Evolutionary conservation across 495 filamentous ascomycete genomes (phyloP).

Genomic region (Daldinia caldariorum): DNA sequence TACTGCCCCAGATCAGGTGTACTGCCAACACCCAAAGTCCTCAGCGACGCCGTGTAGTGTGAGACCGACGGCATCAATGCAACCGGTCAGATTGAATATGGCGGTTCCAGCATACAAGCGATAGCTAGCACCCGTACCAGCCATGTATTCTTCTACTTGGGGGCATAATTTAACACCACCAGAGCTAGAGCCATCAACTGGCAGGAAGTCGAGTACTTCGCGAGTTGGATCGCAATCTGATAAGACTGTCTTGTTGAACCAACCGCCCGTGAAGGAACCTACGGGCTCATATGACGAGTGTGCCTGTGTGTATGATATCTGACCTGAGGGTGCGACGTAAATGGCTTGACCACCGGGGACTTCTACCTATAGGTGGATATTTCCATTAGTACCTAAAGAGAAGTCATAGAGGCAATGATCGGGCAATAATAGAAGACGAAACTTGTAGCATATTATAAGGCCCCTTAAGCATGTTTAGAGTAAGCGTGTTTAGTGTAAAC

Average conservation of each 20-base stretch:
- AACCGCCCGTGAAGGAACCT: constrained; percentile 60
- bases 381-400: neutral
- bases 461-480: neutral
- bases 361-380: constrained; percentile 47
- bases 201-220: constrained; percentile 34
- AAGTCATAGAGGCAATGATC: neutral
- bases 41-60: constrained; percentile 7
- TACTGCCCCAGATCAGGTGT: constrained; percentile 12
- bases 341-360: constrained; percentile 74
- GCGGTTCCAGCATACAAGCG: constrained; percentile 33
- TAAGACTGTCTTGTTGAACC: constrained; percentile 45
- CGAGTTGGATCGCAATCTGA: constrained; percentile 29
- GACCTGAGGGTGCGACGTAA: constrained; percentile 67
- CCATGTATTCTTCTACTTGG: constrained; percentile 27
- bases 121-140: constrained; percentile 20
- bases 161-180: constrained; percentile 40
- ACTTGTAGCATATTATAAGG: neutral
- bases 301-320: constrained; percentile 67
- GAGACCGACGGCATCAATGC: constrained; percentile 35
- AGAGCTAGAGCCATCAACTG: constrained; percentile 30
- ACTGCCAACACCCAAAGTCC: constrained; percentile 38
- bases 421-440: neutral
- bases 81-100: constrained; percentile 31
- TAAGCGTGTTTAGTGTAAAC: neutral
- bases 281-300: constrained; percentile 67